Base-by-base conservation (phyloP, 306 rosid species). In the Vicia sativa region DNA sequence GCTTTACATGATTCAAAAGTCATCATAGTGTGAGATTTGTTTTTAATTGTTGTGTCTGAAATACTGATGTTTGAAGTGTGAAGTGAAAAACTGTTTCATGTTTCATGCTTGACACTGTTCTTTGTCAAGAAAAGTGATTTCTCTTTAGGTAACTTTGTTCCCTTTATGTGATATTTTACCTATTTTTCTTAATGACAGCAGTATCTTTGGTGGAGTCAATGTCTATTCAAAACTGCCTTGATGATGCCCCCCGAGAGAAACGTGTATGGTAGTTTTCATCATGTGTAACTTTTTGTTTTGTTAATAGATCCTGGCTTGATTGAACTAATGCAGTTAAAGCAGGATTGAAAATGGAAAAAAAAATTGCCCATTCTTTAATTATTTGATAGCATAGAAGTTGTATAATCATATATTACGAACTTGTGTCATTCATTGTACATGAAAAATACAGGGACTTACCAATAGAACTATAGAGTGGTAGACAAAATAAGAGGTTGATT, bases 171-270 rank as follows among this genome's bases (percentile, higher is more conserved):
- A 66, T 70, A 16, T 75, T 79, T 65, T 56, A 23, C 74, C 48
- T 67, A 49, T 58, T 71, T 55, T 66, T 80, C 65, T 75, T 71
- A 12, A 66, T 80, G 68, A 48, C 80, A 75, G 80, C 75, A 50
- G 15, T 71, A 62, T 35, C 68, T 61, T 38, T 37, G 78, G 41
- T 52, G 84, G 80, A 75, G 84, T 53, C 53, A 71, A 45, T 80
- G 68, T 26, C 84, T 77, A 75, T 71, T 56, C 84, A 61, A 75
- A 61, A 75, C 37, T 59, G 75, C 75, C 77, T 66, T 75, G 72
- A 62, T 63, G 76, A 64, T 71, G 62, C 48, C 72, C 72, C 72
- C 65, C 64, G 28, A 80, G 28, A 80, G 75, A 66, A 80, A 75
- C 71, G 39, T 59, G 49, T 8, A 55, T 61, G 52, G 70, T 56